These are phyloP conservation scores for Aspergillus fructus DNA, from an alignment of 2,329 filamentous ascomycete species.

Conservation along the genomic window DNA sequence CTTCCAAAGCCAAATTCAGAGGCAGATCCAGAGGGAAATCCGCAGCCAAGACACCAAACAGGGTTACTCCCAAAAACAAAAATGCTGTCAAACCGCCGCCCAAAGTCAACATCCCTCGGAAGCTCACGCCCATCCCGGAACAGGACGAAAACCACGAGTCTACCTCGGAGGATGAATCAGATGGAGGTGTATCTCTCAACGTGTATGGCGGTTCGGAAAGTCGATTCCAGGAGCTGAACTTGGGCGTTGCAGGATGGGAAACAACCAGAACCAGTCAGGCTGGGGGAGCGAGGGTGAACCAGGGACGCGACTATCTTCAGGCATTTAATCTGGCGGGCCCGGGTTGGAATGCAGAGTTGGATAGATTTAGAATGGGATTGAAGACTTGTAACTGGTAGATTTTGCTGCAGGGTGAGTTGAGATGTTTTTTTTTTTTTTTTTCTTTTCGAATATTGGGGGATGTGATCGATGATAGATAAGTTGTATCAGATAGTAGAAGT, in stretches of 20 bases:
- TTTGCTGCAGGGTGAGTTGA: too few relatives aligned
- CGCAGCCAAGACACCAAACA: too few relatives aligned
- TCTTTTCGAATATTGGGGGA: neutral
- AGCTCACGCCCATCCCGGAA: neutral
- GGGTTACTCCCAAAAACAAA: too few relatives aligned
- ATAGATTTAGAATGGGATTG: neutral
- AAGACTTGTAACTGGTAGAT: too few relatives aligned
- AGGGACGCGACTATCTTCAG: neutral
- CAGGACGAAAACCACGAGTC: neutral
- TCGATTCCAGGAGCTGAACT: neutral
- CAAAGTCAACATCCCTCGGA: neutral
- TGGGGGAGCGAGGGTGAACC: too few relatives aligned
- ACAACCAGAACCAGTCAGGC: too few relatives aligned
- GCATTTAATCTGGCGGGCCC: neutral
- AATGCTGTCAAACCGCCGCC: too few relatives aligned
- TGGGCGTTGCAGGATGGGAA: too few relatives aligned
- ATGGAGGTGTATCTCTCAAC: neutral
- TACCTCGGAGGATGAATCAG: neutral
- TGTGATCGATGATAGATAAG: neutral
- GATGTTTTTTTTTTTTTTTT: neutral
- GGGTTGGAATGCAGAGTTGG: neutral
- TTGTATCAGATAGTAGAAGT: neutral
- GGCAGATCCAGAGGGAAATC: too few relatives aligned
- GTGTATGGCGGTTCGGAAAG: neutral
- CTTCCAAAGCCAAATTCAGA: too few relatives aligned